A percentile compares a stretch with the other conserved stretches of the same genome.
Conservation (phyloP, 345 rosid genomes). For the Mercurialis annua region DNA sequence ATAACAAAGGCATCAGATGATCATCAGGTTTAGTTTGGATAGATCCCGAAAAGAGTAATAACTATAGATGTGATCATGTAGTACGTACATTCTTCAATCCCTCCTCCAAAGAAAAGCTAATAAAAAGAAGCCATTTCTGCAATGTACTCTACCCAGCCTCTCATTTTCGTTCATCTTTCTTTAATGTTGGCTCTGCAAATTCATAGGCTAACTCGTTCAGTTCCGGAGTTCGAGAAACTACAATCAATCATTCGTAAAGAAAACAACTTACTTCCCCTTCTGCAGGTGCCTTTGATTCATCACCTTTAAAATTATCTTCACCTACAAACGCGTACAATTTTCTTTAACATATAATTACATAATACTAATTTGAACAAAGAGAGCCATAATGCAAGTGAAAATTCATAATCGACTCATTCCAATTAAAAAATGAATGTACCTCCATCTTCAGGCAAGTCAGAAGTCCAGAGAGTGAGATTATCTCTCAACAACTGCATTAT, state of each 20-base stretch:
- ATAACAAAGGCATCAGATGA: slow-evolving; percentile 13
- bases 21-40: slow-evolving; percentile 21
- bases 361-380: not conserved
- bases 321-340: slow-evolving; percentile 41
- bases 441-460: slow-evolving; percentile 99
- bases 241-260: not conserved
- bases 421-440: slow-evolving; percentile 31
- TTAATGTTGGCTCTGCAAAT: slow-evolving; percentile 37
- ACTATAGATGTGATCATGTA: slow-evolving; percentile 24
- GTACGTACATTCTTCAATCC: slow-evolving; percentile 25
- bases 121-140: slow-evolving; percentile 22
- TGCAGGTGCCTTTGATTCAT: slow-evolving; percentile 62
- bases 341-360: slow-evolving; percentile 6
- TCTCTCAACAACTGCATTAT: slow-evolving; percentile 99
- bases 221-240: not conserved
- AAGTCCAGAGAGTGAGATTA: slow-evolving; percentile 98
- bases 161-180: slow-evolving; percentile 11
- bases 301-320: slow-evolving; percentile 68
- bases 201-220: not conserved
- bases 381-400: not conserved
- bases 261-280: slow-evolving; percentile 51
- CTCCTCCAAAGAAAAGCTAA: slow-evolving; percentile 24
- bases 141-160: slow-evolving; percentile 18
- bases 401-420: not conserved
- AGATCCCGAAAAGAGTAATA: slow-evolving; percentile 16